Evolutionary conservation across 176 grass and related monocot species (phyloP).

Genomic region (Areca catechu): DNA sequence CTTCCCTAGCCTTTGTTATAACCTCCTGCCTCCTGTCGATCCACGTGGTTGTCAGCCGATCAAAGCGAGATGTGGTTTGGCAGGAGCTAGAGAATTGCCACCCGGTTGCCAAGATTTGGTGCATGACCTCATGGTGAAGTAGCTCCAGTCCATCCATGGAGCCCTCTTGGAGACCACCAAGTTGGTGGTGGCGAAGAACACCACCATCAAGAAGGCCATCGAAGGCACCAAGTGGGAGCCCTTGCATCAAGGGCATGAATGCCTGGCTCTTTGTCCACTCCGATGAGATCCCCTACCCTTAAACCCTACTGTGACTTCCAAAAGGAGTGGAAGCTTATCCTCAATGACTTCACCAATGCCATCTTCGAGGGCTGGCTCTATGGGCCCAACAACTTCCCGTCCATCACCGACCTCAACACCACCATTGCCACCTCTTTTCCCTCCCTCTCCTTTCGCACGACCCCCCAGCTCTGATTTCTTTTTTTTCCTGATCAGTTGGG

Average conservation of each 20-base stretch:
- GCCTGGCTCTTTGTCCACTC: too few relatives aligned
- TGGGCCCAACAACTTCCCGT: constrained; percentile 71
- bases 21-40: constrained; percentile 26
- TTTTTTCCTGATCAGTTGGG: too few relatives aligned
- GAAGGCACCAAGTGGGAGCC: constrained; percentile 74
- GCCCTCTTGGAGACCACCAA: constrained; percentile 52
- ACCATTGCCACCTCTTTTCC: too few relatives aligned
- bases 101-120: constrained; percentile 74
- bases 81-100: constrained; percentile 81
- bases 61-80: constrained; percentile 67
- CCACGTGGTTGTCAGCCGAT: constrained; percentile 53
- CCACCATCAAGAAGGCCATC: constrained; percentile 80
- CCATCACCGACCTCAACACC: too few relatives aligned
- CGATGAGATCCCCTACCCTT: too few relatives aligned
- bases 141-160: constrained; percentile 69
- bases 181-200: constrained; percentile 80
- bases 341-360: constrained; percentile 79
- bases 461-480: too few relatives aligned
- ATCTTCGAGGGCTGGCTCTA: constrained; percentile 90
- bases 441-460: too few relatives aligned
- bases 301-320: too few relatives aligned
- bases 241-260: too few relatives aligned
- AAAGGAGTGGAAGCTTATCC: too few relatives aligned
- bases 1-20: constrained; percentile 10
- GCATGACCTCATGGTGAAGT: constrained; percentile 81